Conservation (phyloP, 2,329 filamentous ascomycete genomes). For the Myotisia sp. region DNA sequence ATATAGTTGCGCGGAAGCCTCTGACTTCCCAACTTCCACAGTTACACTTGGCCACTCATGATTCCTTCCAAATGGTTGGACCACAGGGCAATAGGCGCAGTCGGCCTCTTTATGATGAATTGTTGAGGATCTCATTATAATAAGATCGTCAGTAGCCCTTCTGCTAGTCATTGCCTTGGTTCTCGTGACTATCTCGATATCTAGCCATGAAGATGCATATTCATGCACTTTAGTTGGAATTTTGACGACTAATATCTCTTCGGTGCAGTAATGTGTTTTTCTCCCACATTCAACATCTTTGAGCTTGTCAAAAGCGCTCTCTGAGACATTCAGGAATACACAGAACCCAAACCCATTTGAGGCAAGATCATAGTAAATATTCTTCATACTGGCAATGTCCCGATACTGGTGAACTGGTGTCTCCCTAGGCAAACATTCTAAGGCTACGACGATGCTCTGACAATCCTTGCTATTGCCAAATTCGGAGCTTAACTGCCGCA, state of each 20-base stretch:
- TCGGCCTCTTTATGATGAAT: conserved; percentile 6
- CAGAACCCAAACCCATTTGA: conserved; percentile 6
- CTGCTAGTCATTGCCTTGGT: conserved; percentile 1
- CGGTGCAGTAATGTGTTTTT: background rate
- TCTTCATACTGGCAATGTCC: conserved; percentile 5
- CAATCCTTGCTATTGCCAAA: too few relatives aligned
- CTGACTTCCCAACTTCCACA: background rate
- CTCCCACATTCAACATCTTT: background rate
- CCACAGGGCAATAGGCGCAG: background rate
- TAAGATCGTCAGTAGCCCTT: background rate
- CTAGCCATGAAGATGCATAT: conserved; percentile 2
- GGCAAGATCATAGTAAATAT: conserved; percentile 1
- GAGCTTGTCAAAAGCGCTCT: background rate
- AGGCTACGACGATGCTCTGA: too few relatives aligned
- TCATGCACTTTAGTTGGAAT: conserved; percentile 4
- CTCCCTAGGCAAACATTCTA: conserved; percentile 4
- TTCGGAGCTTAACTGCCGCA: too few relatives aligned
- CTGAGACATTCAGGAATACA: conserved; percentile 6
- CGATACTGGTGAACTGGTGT: conserved; percentile 8
- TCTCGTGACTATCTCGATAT: background rate
- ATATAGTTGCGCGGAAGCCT: background rate
- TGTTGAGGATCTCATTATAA: background rate
- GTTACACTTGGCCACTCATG: conserved; percentile 5
- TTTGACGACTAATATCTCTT: conserved; percentile 1
- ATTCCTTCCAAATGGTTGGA: background rate